phyloP scores from a whole-genome alignment of 371 early-diverging fungal genomes.

The Syncephalastrum monosporum region DNA sequence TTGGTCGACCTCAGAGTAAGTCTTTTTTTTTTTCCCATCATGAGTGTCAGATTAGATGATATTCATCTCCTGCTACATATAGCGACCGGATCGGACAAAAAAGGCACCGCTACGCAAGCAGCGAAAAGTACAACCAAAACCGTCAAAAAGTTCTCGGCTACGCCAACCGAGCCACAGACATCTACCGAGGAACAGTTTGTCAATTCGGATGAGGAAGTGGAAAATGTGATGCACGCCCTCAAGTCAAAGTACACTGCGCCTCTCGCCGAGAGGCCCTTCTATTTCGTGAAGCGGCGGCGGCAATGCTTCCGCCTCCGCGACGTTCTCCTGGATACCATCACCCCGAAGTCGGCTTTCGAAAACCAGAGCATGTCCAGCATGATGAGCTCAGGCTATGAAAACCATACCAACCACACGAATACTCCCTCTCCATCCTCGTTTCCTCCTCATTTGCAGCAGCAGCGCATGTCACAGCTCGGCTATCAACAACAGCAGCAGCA shows the following conservation, averaged over 20 bases:
- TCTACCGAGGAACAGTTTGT: conserved; percentile 26
- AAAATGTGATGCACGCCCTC: conserved; percentile 54
- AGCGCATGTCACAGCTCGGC: not conserved
- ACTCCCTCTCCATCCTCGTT: not conserved
- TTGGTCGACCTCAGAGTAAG: conserved; percentile 48
- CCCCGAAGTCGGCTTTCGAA: conserved; percentile 29
- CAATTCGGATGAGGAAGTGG: conserved; percentile 70
- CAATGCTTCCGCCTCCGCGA: conserved; percentile 64
- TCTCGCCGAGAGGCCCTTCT: conserved; percentile 48
- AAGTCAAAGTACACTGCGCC: conserved; percentile 57
- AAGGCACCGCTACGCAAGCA: not conserved
- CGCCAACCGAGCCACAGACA: conserved; percentile 1
- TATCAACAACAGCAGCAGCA: not conserved
- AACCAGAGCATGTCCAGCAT: conserved; percentile 6
- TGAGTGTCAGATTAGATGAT: not conserved
- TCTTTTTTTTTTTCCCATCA: not conserved
- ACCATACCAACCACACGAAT: conserved; percentile 5
- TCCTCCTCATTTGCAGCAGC: conserved; percentile 6
- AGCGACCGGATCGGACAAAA: conserved; percentile 1
- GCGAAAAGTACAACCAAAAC: conserved; percentile 9
- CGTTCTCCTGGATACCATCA: conserved; percentile 67
- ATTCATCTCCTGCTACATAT: conserved; percentile 6
- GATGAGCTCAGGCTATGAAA: conserved; percentile 1
- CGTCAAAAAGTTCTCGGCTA: conserved; percentile 11
- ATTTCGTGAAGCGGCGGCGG: conserved; percentile 59